A percentile compares a stretch with the other conserved stretches of the same genome.
Evolutionary conservation across 106 monocot species (phyloP).

Genomic region (Acorus calamus): DNA sequence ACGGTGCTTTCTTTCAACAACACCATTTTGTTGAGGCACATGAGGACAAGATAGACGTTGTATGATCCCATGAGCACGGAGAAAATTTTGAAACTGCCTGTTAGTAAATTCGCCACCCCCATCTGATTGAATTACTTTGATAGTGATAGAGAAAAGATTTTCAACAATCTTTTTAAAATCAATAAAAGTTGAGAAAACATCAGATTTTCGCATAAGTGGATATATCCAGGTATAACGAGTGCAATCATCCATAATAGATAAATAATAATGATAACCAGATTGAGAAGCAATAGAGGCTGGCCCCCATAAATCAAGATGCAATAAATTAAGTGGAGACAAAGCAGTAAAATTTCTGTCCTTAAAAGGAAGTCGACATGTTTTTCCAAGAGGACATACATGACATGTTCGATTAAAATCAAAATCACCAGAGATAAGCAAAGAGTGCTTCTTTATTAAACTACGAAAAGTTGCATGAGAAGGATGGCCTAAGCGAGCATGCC

Average conservation of each 20-base stretch:
- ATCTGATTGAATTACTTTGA: background rate
- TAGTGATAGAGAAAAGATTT: background rate
- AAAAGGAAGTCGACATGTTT: background rate
- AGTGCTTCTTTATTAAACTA: no score
- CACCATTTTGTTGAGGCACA: slow-evolving; percentile 7
- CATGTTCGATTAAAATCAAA: background rate
- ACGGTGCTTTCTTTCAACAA: slow-evolving; percentile 4
- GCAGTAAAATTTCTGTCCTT: background rate
- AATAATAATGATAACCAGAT: background rate
- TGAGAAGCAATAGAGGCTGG: background rate
- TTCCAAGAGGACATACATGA: background rate
- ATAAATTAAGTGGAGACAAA: background rate
- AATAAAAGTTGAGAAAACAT: background rate
- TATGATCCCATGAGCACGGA: background rate
- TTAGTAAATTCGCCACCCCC: background rate
- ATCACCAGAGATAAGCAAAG: no score
- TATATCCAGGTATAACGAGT: background rate
- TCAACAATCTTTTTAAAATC: background rate
- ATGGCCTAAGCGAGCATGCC: no score
- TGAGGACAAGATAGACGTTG: background rate
- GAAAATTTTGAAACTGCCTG: background rate
- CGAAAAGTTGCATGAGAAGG: no score
- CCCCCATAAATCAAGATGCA: slow-evolving; percentile 3
- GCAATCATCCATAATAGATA: slow-evolving; percentile 7
- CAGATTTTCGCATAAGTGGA: background rate